Conservation (phyloP, 495 filamentous ascomycete species). For the Pseudomonodictys pantanalensis region DNA sequence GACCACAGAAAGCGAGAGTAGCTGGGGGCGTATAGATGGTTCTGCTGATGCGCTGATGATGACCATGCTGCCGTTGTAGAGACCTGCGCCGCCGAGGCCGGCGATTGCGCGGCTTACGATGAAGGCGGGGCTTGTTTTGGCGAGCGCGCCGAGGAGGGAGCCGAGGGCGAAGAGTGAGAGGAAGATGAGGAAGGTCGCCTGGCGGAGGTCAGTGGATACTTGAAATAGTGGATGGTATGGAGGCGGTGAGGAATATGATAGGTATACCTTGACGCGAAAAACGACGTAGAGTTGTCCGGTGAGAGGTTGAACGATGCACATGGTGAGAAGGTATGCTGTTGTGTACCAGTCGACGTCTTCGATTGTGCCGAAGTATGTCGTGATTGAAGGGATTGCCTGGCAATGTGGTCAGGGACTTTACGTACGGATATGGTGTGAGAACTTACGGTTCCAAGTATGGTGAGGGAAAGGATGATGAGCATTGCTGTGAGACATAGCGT, state of each 20-base stretch:
- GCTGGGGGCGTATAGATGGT: conserved; percentile 56
- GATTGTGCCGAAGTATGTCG: conserved; percentile 68
- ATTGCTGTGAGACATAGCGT: not conserved
- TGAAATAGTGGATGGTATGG: no score
- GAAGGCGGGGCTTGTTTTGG: conserved; percentile 67
- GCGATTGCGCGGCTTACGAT: conserved; percentile 84
- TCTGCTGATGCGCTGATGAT: conserved; percentile 69
- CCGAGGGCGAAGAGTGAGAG: conserved; percentile 79
- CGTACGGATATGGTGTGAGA: no score
- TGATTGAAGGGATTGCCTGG: conserved; percentile 62
- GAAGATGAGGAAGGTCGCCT: conserved; percentile 59
- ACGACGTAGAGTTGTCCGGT: conserved; percentile 6
- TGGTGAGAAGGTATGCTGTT: conserved; percentile 1
- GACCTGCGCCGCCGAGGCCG: conserved; percentile 74
- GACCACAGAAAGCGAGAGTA: conserved; percentile 54
- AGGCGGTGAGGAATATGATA: conserved; percentile 49
- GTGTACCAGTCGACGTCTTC: conserved; percentile 75
- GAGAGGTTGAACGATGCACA: conserved; percentile 7
- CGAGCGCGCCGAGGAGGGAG: conserved; percentile 71
- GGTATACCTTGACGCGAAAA: conserved; percentile 3
- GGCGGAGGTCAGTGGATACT: not conserved
- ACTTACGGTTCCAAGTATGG: no score
- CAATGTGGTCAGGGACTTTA: no score
- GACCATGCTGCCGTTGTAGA: conserved; percentile 79
- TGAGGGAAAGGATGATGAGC: no score